Conservation (phyloP, 2,329 filamentous ascomycete genomes). For the Cladosporium halotolerans region DNA sequence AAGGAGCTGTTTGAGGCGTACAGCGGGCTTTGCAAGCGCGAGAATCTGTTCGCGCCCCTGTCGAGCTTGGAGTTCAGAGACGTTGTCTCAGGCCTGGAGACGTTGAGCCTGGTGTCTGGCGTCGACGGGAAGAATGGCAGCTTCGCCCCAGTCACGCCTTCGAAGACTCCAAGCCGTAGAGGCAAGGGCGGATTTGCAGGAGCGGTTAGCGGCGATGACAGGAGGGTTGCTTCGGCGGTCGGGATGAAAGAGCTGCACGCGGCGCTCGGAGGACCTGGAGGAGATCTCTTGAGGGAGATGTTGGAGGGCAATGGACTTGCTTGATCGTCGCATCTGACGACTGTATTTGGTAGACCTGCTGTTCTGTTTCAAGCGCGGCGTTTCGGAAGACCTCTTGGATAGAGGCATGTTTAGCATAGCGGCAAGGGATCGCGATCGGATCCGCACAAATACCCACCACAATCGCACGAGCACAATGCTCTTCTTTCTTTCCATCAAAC, state of each 20-base stretch:
- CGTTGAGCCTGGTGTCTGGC: conserved; percentile 69
- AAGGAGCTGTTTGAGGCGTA: conserved; percentile 83
- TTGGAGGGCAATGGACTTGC: conserved; percentile 26
- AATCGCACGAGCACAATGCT: conserved; percentile 8
- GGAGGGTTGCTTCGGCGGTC: conserved; percentile 30
- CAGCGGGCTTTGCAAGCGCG: conserved; percentile 70
- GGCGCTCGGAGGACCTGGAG: conserved; percentile 30
- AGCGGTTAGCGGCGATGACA: conserved; percentile 57
- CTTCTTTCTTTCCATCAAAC: neutral
- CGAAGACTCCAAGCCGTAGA: conserved; percentile 62
- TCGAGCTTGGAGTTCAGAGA: conserved; percentile 91
- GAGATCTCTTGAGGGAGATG: conserved; percentile 32
- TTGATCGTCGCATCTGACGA: neutral
- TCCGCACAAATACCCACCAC: conserved; percentile 5
- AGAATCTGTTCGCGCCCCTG: conserved; percentile 83
- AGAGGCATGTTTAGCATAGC: neutral
- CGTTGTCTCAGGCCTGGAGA: conserved; percentile 83
- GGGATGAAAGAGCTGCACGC: conserved; percentile 29
- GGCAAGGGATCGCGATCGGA: neutral
- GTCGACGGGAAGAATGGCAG: conserved; percentile 65
- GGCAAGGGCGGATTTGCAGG: conserved; percentile 43
- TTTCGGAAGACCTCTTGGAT: neutral
- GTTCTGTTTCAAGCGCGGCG: conserved; percentile 3
- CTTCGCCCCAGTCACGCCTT: conserved; percentile 58
- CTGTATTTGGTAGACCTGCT: neutral